Percentiles rank a stretch among this genome's conserved stretches.
These are phyloP conservation scores for Podospora fimiseda DNA, from an alignment of 495 filamentous ascomycete genomes.

Conservation along the genomic window DNA sequence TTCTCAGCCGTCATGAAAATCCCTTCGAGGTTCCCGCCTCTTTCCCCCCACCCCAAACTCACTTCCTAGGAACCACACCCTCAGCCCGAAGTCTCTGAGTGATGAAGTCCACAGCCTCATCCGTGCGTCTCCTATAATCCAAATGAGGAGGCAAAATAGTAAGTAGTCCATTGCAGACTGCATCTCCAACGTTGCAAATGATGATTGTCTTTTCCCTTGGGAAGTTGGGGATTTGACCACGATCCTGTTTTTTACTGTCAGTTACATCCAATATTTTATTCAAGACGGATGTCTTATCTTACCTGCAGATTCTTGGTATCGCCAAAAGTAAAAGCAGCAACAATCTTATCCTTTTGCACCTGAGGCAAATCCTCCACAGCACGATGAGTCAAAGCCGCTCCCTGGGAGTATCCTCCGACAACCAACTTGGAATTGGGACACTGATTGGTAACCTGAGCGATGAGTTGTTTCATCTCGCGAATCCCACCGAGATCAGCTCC, in stretches of 20 bases:
- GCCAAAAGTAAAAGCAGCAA: conserved; percentile 49
- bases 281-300: background rate
- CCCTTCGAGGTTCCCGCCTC: too few relatives aligned
- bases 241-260: conserved; percentile 18
- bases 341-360: conserved; percentile 39
- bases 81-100: background rate
- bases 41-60: too few relatives aligned
- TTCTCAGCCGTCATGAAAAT: too few relatives aligned
- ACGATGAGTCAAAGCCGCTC: conserved; percentile 46
- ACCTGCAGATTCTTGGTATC: conserved; percentile 48
- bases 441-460: conserved; percentile 20
- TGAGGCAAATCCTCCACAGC: conserved; percentile 37
- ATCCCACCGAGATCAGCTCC: conserved; percentile 27
- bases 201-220: conserved; percentile 39
- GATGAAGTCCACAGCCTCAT: conserved; percentile 30
- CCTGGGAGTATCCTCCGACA: conserved; percentile 41
- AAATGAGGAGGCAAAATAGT: conserved; percentile 42
- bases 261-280: too few relatives aligned
- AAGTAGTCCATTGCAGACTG: conserved; percentile 47
- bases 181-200: conserved; percentile 46
- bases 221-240: conserved; percentile 40
- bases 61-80: too few relatives aligned
- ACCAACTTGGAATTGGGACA: conserved; percentile 29
- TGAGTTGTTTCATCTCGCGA: conserved; percentile 21
- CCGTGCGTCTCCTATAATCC: conserved; percentile 32